A percentile compares a stretch with the other conserved stretches of the same genome.
Evolutionary conservation across 345 rosid genomes (phyloP).

Genomic region (Cardamine occulta): DNA sequence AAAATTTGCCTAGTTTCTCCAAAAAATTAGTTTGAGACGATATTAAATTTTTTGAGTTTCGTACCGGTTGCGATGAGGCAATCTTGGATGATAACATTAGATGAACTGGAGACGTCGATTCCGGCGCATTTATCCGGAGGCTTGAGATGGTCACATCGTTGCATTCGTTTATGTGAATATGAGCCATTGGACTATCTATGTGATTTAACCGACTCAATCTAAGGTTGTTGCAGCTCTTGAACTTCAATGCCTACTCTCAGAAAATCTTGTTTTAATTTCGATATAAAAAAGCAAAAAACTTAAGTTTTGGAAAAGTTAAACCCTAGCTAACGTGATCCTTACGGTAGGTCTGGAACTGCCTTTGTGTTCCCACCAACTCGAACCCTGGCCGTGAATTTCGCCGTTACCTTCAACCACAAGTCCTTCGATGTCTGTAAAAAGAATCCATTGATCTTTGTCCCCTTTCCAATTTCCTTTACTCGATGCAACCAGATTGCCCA

Average conservation of each 20-base stretch:
- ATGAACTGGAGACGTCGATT: slow-evolving; percentile 42
- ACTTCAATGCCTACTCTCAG: slow-evolving; percentile 43
- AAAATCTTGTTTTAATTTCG: not conserved
- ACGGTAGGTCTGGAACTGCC: slow-evolving; percentile 45
- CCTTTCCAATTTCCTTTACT: slow-evolving; percentile 42
- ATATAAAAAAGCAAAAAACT: not conserved
- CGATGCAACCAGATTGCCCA: slow-evolving; percentile 50
- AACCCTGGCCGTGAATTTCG: slow-evolving; percentile 49
- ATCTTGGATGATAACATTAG: slow-evolving; percentile 40
- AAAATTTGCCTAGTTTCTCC: slow-evolving; percentile 6
- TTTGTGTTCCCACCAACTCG: slow-evolving; percentile 50
- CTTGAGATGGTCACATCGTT: slow-evolving; percentile 39
- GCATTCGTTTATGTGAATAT: slow-evolving; percentile 41
- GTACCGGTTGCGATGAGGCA: slow-evolving; percentile 47
- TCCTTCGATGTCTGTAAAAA: slow-evolving; percentile 37
- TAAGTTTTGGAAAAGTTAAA: not conserved
- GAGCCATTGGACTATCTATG: slow-evolving; percentile 48
- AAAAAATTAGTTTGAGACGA: slow-evolving; percentile 3
- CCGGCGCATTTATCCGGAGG: slow-evolving; percentile 46
- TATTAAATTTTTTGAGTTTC: not conserved
- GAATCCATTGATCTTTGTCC: slow-evolving; percentile 42
- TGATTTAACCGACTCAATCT: slow-evolving; percentile 41
- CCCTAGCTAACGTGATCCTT: slow-evolving; percentile 16
- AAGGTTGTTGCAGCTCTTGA: slow-evolving; percentile 44
- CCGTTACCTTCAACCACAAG: slow-evolving; percentile 46